Base-by-base conservation (phyloP, 148 eudicot species). In the Drosera capensis region DNA sequence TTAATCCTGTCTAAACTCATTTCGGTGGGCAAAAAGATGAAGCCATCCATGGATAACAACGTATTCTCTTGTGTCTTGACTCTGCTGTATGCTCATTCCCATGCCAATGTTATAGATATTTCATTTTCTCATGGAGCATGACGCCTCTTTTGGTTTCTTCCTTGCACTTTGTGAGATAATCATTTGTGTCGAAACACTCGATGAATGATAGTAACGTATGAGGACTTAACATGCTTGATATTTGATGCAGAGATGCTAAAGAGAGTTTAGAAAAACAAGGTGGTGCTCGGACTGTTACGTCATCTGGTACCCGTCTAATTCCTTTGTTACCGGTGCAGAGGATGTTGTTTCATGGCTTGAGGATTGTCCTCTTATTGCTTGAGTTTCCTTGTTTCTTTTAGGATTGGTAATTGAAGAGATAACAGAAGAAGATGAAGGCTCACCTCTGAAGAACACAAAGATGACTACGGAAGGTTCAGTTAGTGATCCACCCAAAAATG, bases 331-430 rank as follows among this genome's bases (percentile, higher is more conserved):
- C n/a, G n/a, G n/a, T n/a, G n/a, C n/a, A n/a, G n/a, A n/a, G n/a
- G n/a, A n/a, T n/a, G n/a, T n/a, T n/a, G n/a, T n/a, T n/a, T n/a
- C n/a, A n/a, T n/a, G n/a, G n/a, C n/a, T n/a, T n/a, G n/a, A n/a
- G n/a, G 19, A 23, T 47, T n/a, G 40, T 40, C 25, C 43, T 39
- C 25, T 53, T 57, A 36, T 13, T 5, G 3, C 8, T 17, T 3
- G 3, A 41, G 18, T 48, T 26, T 14, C 28, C 37, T 15, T 58
- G 48, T 48, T 35, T 49, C 29, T 52, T 45, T 11, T 56, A 84
- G 99, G 95, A 40, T 29, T 84, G 71, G 60, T 80, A 39, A 80
- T 84, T 65, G 95, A 90, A 71, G 99, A 90, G 60, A 80, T 80
- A 52, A 90, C 74, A 41, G 95, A 84, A 53, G 93, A 80, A 54